Evolutionary conservation across 2,329 filamentous ascomycete genomes (phyloP).

Genomic region (Parastagonospora avenae): DNA sequence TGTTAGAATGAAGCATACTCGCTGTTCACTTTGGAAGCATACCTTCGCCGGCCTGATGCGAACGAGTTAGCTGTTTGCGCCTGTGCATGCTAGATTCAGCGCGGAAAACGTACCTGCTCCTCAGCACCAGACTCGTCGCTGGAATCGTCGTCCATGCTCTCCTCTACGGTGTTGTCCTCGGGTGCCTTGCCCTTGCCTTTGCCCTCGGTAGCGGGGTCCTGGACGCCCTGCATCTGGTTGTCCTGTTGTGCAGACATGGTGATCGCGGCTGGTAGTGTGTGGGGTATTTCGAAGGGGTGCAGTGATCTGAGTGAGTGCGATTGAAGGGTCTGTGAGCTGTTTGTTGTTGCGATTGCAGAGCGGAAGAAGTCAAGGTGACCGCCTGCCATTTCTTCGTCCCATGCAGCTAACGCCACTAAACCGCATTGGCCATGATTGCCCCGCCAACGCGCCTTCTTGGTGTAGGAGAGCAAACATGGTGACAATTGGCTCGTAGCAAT

Average conservation of each 20-base stretch:
- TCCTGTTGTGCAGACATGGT: conserved; percentile 41
- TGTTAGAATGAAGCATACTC: conserved; percentile 18
- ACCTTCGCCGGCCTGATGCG: conserved; percentile 42
- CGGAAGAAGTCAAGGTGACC: conserved; percentile 27
- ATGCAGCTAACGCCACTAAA: conserved; percentile 9
- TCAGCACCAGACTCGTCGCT: conserved; percentile 71
- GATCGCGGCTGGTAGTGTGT: conserved; percentile 8
- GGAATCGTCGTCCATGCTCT: conserved; percentile 71
- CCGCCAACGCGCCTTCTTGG: conserved; percentile 17
- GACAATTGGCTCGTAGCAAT: conserved; percentile 5
- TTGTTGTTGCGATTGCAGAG: conserved; percentile 29
- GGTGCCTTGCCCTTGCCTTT: conserved; percentile 90
- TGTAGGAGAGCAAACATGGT: conserved; percentile 20
- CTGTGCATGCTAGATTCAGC: not conserved
- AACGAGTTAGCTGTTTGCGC: conserved; percentile 34
- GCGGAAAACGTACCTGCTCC: conserved; percentile 56
- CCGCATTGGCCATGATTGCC: conserved; percentile 9
- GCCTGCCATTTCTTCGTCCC: conserved; percentile 17
- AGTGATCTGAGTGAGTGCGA: conserved; percentile 8
- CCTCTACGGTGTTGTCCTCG: conserved; percentile 69
- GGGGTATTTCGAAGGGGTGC: conserved; percentile 3
- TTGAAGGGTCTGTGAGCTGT: conserved; percentile 16
- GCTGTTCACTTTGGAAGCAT: conserved; percentile 24
- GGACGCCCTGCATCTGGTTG: conserved; percentile 46
- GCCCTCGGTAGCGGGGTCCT: conserved; percentile 54